Evolutionary conservation across 139 green algal genomes (phyloP), one percentile per base, ranked within the genome.

Genomic region (Chlorella ohadii): DNA sequence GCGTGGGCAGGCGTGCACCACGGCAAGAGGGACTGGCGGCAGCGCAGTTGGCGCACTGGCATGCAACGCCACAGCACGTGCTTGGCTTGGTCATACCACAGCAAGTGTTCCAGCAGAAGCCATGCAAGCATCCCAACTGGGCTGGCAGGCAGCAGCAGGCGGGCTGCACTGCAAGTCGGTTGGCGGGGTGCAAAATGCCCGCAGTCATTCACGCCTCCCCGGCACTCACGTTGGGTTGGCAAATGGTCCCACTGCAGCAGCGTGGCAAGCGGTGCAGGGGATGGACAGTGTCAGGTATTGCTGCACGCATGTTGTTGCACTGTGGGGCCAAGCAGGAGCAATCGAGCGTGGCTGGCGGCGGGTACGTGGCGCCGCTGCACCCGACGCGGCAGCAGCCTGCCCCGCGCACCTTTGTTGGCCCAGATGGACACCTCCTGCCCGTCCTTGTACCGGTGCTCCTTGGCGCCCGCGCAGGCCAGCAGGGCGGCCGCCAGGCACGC

Each of bases 391-490:
- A 34, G 16, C 3, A 27, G 0, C n/a, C 27, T 13, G 28, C 28
- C 15, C 13, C 11, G 31, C 78, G 19, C 93, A 33, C 96, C 90
- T 78, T 95, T 95, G 85, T 95, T 95, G 3, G 92, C 92, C 61
- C 89, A 94, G 55, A 94, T 72, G 38, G 78, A 70, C 13, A 95
- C 90, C 17, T 87, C 64, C n/a, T 97, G 94, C 27, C 90, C 85
- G 27, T 87, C 68, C 85, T 92, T 92, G 84, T 97, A 97, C 27
- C 86, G 85, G 68, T 93, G 92, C 44, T 89, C 75, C 59, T 81
- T 81, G 56, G 55, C 75, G 11, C 27, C 55, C 25, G 57, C 71
- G 38, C 64, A 16, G 44, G 27, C 31, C 64, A 75, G 28, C 57
- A 77, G 64, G 36, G 41, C 51, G 51, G 51, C 51, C 2, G 51